A percentile compares a stretch with the other conserved stretches of the same genome.
Evolutionary conservation across 1,284 basidiomycete species (phyloP).

Genomic region (Pascua guehoae): DNA sequence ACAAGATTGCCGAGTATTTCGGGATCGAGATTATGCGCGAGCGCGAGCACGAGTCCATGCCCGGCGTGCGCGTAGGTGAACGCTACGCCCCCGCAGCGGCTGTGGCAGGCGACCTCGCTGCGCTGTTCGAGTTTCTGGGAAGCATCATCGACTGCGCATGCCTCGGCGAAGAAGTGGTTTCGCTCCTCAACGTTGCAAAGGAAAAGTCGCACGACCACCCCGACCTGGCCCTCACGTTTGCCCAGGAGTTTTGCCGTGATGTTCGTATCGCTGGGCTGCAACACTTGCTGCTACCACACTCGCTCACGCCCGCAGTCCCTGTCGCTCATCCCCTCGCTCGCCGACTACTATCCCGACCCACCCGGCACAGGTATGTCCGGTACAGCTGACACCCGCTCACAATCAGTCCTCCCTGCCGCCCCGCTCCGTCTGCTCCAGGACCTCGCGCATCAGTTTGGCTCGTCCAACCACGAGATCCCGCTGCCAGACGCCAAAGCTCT

Average conservation of each 20-base stretch:
- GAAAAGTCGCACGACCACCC: constrained; percentile 3
- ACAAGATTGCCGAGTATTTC: constrained; percentile 28
- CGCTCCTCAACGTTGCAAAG: constrained; percentile 3
- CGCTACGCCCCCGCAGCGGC: constrained; percentile 20
- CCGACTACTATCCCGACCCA: constrained; percentile 12
- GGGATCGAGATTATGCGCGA: constrained; percentile 28
- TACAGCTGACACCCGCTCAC: not conserved
- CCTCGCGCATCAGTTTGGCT: constrained; percentile 20
- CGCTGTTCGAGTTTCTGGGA: constrained; percentile 19
- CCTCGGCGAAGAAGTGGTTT: constrained; percentile 29
- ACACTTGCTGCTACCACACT: not conserved
- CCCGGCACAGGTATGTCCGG: constrained; percentile 8
- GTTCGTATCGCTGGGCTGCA: constrained; percentile 13
- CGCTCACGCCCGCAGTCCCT: constrained; percentile 7
- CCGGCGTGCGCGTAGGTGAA: constrained; percentile 31
- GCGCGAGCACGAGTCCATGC: constrained; percentile 32
- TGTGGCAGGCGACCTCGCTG: constrained; percentile 17
- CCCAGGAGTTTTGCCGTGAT: constrained; percentile 19
- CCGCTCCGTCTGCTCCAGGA: constrained; percentile 33
- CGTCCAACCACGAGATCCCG: constrained; percentile 6
- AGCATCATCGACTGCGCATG: constrained; percentile 15
- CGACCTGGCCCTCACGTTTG: constrained; percentile 12
- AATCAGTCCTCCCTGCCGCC: constrained; percentile 22
- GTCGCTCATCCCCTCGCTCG: constrained; percentile 12
- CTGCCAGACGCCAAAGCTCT: constrained; percentile 17